phyloP scores from a whole-genome alignment of 441 rosid species.

The Gossypium schwendimanii region DNA sequence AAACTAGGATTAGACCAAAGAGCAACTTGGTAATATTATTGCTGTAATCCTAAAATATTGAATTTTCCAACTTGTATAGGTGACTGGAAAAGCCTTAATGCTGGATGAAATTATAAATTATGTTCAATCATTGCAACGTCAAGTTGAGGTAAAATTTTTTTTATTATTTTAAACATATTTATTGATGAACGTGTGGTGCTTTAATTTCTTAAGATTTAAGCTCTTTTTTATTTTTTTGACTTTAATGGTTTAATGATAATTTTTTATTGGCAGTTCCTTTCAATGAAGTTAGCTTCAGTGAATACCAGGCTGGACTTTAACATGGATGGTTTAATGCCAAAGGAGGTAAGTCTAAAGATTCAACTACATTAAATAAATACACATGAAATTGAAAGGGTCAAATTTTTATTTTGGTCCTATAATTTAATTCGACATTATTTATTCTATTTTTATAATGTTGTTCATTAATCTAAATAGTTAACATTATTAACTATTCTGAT shows the following conservation, averaged over 20 bases:
- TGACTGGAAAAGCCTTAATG: constrained; percentile 69
- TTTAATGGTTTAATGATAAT: neutral
- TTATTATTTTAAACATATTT: neutral
- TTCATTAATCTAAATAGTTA: too few species aligned
- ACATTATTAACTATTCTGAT: too few species aligned
- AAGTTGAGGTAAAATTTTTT: constrained; percentile 47
- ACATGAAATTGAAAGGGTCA: too few species aligned
- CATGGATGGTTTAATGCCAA: constrained; percentile 36
- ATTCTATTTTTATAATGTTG: too few species aligned
- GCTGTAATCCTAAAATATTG: neutral
- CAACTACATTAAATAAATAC: neutral
- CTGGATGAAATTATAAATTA: constrained; percentile 72
- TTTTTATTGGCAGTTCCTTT: constrained; percentile 43
- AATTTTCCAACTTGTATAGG: constrained; percentile 26
- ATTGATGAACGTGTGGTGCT: neutral
- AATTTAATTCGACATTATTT: too few species aligned
- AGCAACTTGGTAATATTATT: neutral
- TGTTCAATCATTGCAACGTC: constrained; percentile 68
- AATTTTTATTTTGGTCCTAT: neutral
- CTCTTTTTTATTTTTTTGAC: neutral
- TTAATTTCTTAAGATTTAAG: neutral
- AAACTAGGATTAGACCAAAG: neutral
- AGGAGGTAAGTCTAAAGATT: constrained; percentile 40
- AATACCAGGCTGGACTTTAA: constrained; percentile 52
- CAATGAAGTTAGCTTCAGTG: constrained; percentile 68